Evolutionary conservation across 345 rosid species (phyloP), one percentile per base, ranked within the genome.

Genomic region (Euclidium syriacum): DNA sequence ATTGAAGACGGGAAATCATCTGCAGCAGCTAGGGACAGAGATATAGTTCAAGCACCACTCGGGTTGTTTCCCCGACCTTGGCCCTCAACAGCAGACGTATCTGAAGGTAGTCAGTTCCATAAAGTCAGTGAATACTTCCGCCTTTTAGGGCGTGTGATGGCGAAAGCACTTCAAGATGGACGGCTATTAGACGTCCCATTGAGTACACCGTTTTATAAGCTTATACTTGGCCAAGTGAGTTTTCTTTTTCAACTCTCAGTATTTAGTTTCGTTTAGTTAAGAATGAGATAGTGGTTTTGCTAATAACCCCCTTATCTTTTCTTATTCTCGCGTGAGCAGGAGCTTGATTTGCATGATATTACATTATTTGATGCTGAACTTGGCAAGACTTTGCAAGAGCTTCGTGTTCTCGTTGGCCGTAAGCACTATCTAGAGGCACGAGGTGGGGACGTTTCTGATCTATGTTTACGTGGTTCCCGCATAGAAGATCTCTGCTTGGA

Each of bases 141-240:
- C 41, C 75, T 95, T 69, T 76, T 88, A 75, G 99, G 99, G 48
- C 98, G 98, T 55, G 91, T 86, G 64, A 86, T 88, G 91, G 98
- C 99, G 23, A 95, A 95, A 80, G 98, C 99, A 75, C 96, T 95
- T 79, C 99, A 95, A 81, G 99, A 95, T 75, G 99, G 99, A 52
- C 82, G 99, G 56, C 88, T 95, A 61, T 66, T 95, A 78, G 99
- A 95, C 72, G 73, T 95, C 62, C 88, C 96, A 30, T 64, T 95
- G 61, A 88, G 96, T 4, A 76, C 89, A 15, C 79, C 98, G 24
- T 88, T 95, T 59, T 88, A 83, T 67, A 90, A 95, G 77, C 87
- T 90, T 61, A 82, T 90, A 52, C 82, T 95, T 67, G 95, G 88
- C 67, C 96, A 95, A 64, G 99, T 95, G 80, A 67, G 89, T 43